These are phyloP conservation scores for Neohortaea acidophila DNA, from an alignment of 495 filamentous ascomycete species.

Conservation along the genomic window DNA sequence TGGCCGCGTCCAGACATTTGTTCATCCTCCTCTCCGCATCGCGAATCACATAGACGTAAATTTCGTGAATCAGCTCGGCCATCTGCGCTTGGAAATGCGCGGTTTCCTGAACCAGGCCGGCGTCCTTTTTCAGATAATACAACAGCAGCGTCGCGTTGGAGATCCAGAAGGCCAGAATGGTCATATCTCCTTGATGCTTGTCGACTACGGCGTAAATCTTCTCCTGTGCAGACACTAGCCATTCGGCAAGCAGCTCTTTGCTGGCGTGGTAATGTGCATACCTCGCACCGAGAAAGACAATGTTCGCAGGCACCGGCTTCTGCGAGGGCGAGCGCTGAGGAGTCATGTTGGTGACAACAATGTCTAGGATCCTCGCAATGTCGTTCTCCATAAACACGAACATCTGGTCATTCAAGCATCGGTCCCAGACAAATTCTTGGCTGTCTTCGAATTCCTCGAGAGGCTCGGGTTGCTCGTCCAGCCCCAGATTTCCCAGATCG, in stretches of 20 bases:
- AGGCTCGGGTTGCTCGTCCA: constrained; percentile 89
- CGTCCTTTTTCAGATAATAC: constrained; percentile 93
- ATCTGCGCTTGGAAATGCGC: constrained; percentile 84
- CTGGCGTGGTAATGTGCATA: constrained; percentile 96
- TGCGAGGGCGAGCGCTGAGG: constrained; percentile 89
- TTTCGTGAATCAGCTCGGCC: constrained; percentile 91
- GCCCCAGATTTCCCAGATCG: constrained; percentile 83
- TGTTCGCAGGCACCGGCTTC: constrained; percentile 93
- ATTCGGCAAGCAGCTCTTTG: constrained; percentile 60
- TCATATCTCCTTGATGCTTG: constrained; percentile 97
- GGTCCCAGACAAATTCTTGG: constrained; percentile 94
- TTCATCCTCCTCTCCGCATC: constrained; percentile 97
- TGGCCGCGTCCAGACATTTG: constrained; percentile 78
- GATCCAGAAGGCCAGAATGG: constrained; percentile 95
- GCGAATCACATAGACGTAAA: constrained; percentile 94
- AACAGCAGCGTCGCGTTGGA: constrained; percentile 90
- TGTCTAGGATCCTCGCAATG: constrained; percentile 74
- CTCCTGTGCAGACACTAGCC: constrained; percentile 77
- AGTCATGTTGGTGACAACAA: constrained; percentile 96
- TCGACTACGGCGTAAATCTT: constrained; percentile 96
- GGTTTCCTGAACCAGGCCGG: constrained; percentile 64
- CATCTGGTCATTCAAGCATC: constrained; percentile 96
- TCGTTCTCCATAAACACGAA: constrained; percentile 97
- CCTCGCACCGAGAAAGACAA: constrained; percentile 85
- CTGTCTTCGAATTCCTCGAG: constrained; percentile 74